These are phyloP conservation scores for Artomyces pyxidatus DNA, from an alignment of 768 basidiomycete genomes.

Conservation along the genomic window DNA sequence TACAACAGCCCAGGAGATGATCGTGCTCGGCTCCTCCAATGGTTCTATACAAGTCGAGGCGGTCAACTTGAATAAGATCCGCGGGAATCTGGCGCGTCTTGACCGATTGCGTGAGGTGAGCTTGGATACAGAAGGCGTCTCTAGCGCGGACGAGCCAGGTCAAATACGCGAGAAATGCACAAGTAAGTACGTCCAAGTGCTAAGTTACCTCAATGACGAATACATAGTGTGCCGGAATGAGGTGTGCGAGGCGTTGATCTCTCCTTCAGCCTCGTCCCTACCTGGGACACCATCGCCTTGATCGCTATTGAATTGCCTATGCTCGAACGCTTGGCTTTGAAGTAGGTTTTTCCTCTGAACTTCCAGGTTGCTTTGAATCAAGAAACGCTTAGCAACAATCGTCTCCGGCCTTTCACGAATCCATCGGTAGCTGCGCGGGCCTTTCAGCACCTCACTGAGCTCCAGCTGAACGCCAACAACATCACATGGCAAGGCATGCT, in stretches of 20 bases:
- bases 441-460: slow-evolving; percentile 48
- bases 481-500: slow-evolving; percentile 65
- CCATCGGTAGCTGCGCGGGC: slow-evolving; percentile 26
- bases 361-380: slow-evolving; percentile 9
- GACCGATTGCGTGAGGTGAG: slow-evolving; percentile 70
- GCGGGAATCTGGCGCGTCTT: slow-evolving; percentile 58
- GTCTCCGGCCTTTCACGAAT: slow-evolving; percentile 39
- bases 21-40: slow-evolving; percentile 73
- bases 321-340: slow-evolving; percentile 63
- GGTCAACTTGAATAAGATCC: slow-evolving; percentile 72
- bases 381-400: slow-evolving; percentile 35
- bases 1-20: slow-evolving; percentile 44
- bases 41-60: slow-evolving; percentile 84
- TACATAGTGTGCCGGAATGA: slow-evolving; percentile 1
- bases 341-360: slow-evolving; percentile 47
- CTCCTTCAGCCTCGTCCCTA: slow-evolving; percentile 62
- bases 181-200: slow-evolving; percentile 42
- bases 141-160: slow-evolving; percentile 40
- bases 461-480: slow-evolving; percentile 70
- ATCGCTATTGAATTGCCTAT: slow-evolving; percentile 55
- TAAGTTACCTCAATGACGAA: slow-evolving; percentile 11
- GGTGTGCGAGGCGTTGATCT: slow-evolving; percentile 58
- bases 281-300: slow-evolving; percentile 59
- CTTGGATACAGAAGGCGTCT: slow-evolving; percentile 61
- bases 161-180: slow-evolving; percentile 52